Base-by-base conservation (phyloP, 2,329 filamentous ascomycete genomes). In the Pseudogymnoascus sp. region DNA sequence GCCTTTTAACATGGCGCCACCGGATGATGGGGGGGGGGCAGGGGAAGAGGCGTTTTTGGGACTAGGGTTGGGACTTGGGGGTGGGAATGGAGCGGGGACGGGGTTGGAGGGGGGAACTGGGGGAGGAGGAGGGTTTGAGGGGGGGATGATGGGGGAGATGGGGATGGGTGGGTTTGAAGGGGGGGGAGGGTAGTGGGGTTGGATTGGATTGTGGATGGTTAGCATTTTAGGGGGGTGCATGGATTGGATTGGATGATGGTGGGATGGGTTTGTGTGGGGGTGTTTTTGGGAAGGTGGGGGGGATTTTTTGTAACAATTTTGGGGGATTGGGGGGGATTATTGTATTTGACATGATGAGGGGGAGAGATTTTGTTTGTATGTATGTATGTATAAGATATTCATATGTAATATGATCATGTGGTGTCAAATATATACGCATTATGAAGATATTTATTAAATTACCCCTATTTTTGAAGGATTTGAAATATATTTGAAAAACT, bases 1-100 rank as follows among this genome's bases (percentile, higher is more conserved):
- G 79, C 91, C 92, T 1, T 96, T 96, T 75, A 95, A 96, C 25
- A 85, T 96, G 75, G 90, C 94, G 64, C 90, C 91, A 18, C 86
- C 89, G 0, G 83, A 85, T 63, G 75, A 84, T 44, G 76, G 77
- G 5, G 80, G 81, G 62, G 81, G 83, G 5, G 23, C 4, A 28
- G 28, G 28, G n/a, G 66, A 64, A 14, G 70, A 73, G 64, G 59
- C 68, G 3, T 70, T 72, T 59, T 18, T 42, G 38, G 47, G 47
- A 8, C 16, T 56, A 11, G 47, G 47, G 7, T 6, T 25, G 11
- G 44, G 44, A 8, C 11, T 53, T 4, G 16, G 44, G 18, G 44
- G 14, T 18, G 44, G 44, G 16, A 28, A 23, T 50, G 44, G 16
- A 12, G 33, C 4, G 33, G 14, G 14, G 23, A 47, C n/a, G 42